These are phyloP conservation scores for Conticribra weissflogii DNA, from an alignment of 108 stramenopile species.

Conservation along the genomic window DNA sequence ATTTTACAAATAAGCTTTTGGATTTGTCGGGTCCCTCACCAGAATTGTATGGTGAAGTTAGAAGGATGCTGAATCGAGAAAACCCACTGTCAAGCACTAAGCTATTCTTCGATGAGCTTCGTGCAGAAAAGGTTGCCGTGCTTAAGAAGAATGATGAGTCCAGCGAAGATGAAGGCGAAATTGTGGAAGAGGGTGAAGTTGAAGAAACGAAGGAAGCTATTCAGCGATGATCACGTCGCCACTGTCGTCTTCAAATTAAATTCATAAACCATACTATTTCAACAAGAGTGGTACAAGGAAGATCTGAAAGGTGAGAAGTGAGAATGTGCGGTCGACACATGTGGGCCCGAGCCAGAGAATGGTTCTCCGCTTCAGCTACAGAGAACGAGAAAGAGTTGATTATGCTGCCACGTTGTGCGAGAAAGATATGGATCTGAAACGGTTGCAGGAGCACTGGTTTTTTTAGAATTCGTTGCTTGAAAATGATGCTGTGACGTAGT, in stretches of 20 bases:
- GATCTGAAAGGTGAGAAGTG: not conserved
- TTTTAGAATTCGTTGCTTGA: too few relatives aligned
- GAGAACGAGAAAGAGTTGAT: too few relatives aligned
- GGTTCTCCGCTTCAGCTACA: too few relatives aligned
- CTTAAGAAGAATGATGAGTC: conserved; percentile 52
- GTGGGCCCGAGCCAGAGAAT: not conserved
- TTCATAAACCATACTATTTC: not conserved
- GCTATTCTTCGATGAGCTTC: conserved; percentile 69
- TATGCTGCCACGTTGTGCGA: too few relatives aligned
- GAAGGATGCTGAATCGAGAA: conserved; percentile 57
- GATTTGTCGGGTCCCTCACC: conserved; percentile 54
- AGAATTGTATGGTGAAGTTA: conserved; percentile 57
- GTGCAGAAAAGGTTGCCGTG: conserved; percentile 13
- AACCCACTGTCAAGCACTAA: conserved; percentile 71
- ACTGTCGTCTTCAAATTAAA: not conserved
- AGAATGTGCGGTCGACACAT: too few relatives aligned
- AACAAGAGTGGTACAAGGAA: not conserved
- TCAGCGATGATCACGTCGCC: not conserved
- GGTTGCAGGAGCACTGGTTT: too few relatives aligned
- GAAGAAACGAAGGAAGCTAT: not conserved
- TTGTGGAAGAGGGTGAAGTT: conserved; percentile 51
- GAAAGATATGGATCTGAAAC: too few relatives aligned
- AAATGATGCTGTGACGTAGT: too few relatives aligned
- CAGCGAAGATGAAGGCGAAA: conserved; percentile 92
- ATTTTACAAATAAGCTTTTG: conserved; percentile 58